These are phyloP conservation scores for Dryas alaskensis DNA, from an alignment of 306 rosid genomes.

Conservation along the genomic window DNA sequence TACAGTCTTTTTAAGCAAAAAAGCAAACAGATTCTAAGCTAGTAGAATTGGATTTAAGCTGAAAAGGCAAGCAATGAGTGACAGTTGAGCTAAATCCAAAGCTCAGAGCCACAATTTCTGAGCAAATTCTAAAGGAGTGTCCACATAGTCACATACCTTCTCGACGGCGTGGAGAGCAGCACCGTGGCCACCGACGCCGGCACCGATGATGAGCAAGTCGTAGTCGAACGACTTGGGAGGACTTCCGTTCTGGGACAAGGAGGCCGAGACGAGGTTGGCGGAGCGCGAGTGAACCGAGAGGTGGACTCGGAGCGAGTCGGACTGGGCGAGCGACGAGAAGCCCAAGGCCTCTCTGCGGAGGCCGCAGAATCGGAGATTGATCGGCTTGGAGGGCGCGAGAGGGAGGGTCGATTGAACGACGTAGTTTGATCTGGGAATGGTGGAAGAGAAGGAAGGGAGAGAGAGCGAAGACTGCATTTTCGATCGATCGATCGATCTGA, in stretches of 20 bases:
- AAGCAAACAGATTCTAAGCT: conserved; percentile 4
- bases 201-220: conserved; percentile 87
- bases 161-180: conserved; percentile 97
- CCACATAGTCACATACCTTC: conserved; percentile 48
- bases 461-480: conserved; percentile 84
- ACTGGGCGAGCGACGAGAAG: conserved; percentile 42
- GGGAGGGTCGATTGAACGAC: conserved; percentile 18
- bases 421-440: conserved; percentile 50
- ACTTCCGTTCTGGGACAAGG: conserved; percentile 64
- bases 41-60: background rate
- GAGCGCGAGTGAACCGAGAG: conserved; percentile 28
- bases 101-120: background rate
- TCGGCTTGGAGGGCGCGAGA: conserved; percentile 28
- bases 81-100: background rate
- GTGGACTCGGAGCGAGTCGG: conserved; percentile 19
- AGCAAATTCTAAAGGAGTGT: background rate
- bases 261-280: conserved; percentile 35
- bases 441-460: conserved; percentile 51
- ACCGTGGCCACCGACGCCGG: conserved; percentile 98
- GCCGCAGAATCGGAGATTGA: conserved; percentile 83
- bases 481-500: conserved; percentile 12
- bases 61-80: background rate
- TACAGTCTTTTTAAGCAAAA: background rate
- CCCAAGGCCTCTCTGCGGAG: conserved; percentile 63
- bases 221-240: conserved; percentile 75